These are phyloP conservation scores for Kodamaea sp. DNA, from an alignment of 1,139 yeast genomes.

Conservation along the genomic window DNA sequence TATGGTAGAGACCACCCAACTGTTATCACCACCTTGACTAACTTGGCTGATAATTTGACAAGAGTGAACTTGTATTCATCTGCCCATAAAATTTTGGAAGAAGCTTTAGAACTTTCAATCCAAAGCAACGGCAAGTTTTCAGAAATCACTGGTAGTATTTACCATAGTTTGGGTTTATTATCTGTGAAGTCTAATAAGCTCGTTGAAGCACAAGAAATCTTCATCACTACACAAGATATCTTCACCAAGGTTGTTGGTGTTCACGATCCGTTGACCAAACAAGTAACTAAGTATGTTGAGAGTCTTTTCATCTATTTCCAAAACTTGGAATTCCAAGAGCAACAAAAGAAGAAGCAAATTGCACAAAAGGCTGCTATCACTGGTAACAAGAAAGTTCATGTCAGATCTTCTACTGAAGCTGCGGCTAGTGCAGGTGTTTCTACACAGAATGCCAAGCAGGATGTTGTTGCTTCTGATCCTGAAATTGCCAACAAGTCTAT, in stretches of 20 bases:
- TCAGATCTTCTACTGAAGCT: slow-evolving; percentile 22
- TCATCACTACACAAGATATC: slow-evolving; percentile 49
- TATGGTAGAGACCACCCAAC: slow-evolving; percentile 68
- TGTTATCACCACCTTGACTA: slow-evolving; percentile 58
- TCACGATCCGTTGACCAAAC: slow-evolving; percentile 58
- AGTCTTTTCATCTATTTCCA: slow-evolving; percentile 44
- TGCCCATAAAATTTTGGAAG: slow-evolving; percentile 36
- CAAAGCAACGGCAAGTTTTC: slow-evolving; percentile 54
- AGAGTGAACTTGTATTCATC: slow-evolving; percentile 38
- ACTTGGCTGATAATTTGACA: slow-evolving; percentile 60
- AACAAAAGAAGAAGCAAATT: slow-evolving; percentile 25
- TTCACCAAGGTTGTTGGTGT: slow-evolving; percentile 60
- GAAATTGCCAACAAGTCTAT: slow-evolving; percentile 58
- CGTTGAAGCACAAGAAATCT: slow-evolving; percentile 52
- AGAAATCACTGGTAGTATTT: slow-evolving; percentile 55
- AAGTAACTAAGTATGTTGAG: slow-evolving; percentile 59
- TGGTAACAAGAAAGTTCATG: slow-evolving; percentile 12
- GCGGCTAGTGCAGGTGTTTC: slow-evolving; percentile 10
- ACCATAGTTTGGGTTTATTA: slow-evolving; percentile 66
- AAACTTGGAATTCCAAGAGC: slow-evolving; percentile 29
- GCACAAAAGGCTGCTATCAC: slow-evolving; percentile 17
- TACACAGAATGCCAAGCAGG: slow-evolving; percentile 18
- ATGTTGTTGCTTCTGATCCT: slow-evolving; percentile 40
- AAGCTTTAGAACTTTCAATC: slow-evolving; percentile 48
- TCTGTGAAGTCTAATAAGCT: slow-evolving; percentile 52